Evolutionary conservation across 2,329 filamentous ascomycete species (phyloP), one percentile per base, ranked within the genome.

Genomic region (Dactylellina drechsleri): DNA sequence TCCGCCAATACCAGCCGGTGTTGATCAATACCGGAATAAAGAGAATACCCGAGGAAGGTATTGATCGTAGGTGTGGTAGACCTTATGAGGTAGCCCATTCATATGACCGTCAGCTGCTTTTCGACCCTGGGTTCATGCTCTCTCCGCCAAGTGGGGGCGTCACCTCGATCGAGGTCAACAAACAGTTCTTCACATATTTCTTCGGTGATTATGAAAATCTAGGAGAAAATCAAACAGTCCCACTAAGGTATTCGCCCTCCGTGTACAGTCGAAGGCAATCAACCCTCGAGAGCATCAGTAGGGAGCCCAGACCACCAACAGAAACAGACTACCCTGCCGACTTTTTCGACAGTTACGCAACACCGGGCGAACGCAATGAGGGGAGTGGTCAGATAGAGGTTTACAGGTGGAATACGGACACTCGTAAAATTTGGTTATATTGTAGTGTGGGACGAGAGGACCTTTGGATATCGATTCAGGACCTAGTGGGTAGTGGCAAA

Each of bases 41-140:
- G 6, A 65, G 36, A 57, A 23, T 31, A 26, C 5, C 8, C 45
- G 45, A 49, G 45, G 45, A 49, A 16, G 45, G 8, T 13, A 56
- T 65, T 18, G 36, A 31, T 3, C 47, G 61, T 13, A 54, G 50
- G 49, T 65, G 61, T n/a, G 50, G 61, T 45, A 23, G 50, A 18
- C 50, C 61, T 8, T 65, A 65, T 36, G 40, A 65, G 20, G 26
- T 56, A n/a, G 50, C 61, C 4, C 36, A 65, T 36, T 54, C 31
- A 7, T 65, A 65, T 28, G 20, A 65, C 36, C n/a, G 20, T 10
- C 13, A 54, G 12, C 45, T 52, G 4, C 20, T 49, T 47, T 65
- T 65, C 12, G 40, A 56, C 31, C 50, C 61, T 41, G 50, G 56
- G 10, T 54, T 45, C n/a, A 20, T 65, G n/a, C 16, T 65, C 1